phyloP scores from a whole-genome alignment of 2,329 filamentous ascomycete species.

The Fusarium clavum region DNA sequence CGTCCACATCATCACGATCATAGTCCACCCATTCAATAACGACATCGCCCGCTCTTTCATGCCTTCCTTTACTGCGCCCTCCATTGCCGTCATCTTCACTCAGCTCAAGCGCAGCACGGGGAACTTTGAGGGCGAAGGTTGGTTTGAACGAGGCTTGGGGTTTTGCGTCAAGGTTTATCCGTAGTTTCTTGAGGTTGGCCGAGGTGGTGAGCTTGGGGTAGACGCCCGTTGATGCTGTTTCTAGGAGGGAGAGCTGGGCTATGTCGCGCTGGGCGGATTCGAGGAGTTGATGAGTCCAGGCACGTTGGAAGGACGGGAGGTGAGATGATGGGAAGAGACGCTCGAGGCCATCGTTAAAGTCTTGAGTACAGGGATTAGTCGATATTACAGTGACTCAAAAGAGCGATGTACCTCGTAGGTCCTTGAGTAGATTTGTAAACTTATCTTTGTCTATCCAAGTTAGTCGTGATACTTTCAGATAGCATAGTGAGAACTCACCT shows the following conservation, averaged over 20 bases:
- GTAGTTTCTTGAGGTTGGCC: constrained; percentile 58
- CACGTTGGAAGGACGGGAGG: constrained; percentile 56
- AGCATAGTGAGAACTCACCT: constrained; percentile 43
- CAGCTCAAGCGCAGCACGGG: constrained; percentile 48
- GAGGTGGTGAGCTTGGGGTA: constrained; percentile 58
- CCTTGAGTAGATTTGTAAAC: constrained; percentile 54
- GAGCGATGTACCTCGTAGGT: constrained; percentile 53
- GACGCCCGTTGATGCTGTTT: constrained; percentile 54
- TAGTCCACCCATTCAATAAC: constrained; percentile 61
- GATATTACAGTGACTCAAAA: not conserved
- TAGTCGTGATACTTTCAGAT: not conserved
- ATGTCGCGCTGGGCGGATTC: constrained; percentile 58
- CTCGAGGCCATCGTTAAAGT: constrained; percentile 62
- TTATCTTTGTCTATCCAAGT: constrained; percentile 56
- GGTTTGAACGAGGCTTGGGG: constrained; percentile 56
- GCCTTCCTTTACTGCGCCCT: constrained; percentile 50
- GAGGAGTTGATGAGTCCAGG: constrained; percentile 61
- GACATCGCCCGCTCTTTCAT: constrained; percentile 52
- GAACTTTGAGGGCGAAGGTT: constrained; percentile 57
- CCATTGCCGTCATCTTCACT: constrained; percentile 11
- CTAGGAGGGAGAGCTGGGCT: constrained; percentile 56
- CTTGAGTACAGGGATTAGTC: constrained; percentile 37
- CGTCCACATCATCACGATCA: constrained; percentile 56
- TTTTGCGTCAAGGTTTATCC: constrained; percentile 59
- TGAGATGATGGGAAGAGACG: constrained; percentile 58